Conservation (phyloP, 2,329 filamentous ascomycete species). For the Geosmithia flava region DNA sequence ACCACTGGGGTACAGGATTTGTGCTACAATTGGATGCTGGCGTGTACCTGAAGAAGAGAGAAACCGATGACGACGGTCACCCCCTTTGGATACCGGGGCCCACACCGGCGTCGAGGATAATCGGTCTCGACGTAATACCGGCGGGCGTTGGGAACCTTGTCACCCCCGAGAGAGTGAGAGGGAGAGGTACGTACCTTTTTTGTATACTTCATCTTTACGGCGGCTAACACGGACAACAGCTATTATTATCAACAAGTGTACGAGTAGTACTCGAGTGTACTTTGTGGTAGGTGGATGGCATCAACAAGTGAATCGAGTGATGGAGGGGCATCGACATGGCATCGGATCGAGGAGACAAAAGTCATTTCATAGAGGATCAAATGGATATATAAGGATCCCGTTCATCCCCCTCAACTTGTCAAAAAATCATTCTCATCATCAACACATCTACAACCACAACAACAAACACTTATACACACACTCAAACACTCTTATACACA, state of each 20-base stretch:
- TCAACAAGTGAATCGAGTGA: too few relatives aligned
- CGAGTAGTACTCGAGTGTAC: background rate
- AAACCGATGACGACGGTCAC: background rate
- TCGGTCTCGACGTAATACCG: background rate
- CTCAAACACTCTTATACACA: background rate
- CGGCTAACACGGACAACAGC: background rate
- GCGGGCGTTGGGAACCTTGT: background rate
- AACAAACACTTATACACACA: background rate
- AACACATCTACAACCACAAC: background rate
- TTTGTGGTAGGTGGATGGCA: too few relatives aligned
- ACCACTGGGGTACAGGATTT: background rate
- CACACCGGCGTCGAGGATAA: conserved; percentile 1
- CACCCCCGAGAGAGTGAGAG: too few relatives aligned
- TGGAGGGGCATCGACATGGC: background rate
- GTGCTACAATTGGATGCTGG: background rate
- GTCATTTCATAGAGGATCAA: background rate
- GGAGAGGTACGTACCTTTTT: background rate
- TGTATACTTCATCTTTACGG: background rate
- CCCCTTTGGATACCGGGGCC: background rate
- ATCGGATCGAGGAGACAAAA: background rate
- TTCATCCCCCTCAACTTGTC: background rate
- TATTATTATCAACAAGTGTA: background rate
- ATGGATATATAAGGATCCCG: background rate
- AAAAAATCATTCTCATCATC: background rate
- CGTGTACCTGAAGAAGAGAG: background rate